A percentile compares a stretch with the other conserved stretches of the same genome.
Evolutionary conservation across 2,329 filamentous ascomycete genomes (phyloP).

Genomic region (Fusarium sp.): DNA sequence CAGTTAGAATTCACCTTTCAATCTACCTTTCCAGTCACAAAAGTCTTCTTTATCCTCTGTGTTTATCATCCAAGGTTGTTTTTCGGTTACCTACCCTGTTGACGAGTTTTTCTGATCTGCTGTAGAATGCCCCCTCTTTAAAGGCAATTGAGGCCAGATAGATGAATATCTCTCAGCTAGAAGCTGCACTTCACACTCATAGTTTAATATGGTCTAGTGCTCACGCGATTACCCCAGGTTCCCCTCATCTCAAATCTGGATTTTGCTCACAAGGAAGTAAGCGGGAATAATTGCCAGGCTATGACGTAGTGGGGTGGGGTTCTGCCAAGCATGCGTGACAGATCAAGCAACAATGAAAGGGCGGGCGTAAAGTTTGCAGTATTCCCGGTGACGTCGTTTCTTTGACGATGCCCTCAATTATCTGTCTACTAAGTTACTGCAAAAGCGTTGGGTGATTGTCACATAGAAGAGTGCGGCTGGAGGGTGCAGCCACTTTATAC

Average conservation of each 20-base stretch:
- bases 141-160: background rate
- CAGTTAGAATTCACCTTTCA: too few species aligned
- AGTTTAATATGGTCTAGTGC: background rate
- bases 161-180: background rate
- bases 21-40: too few species aligned
- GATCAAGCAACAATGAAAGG: background rate
- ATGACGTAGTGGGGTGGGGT: background rate
- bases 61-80: too few species aligned
- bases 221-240: background rate
- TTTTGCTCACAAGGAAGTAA: background rate
- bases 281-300: background rate
- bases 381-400: background rate
- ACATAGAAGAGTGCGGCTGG: background rate
- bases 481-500: background rate
- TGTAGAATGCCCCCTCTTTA: fast-evolving
- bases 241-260: background rate
- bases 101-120: too few species aligned
- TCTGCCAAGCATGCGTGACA: background rate
- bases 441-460: background rate
- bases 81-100: too few species aligned
- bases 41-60: too few species aligned
- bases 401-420: background rate
- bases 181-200: background rate
- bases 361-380: background rate
- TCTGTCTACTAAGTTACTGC: fast-evolving